Evolutionary conservation across 306 rosid species (phyloP), one percentile per base, ranked within the genome.

Genomic region (Mimosa pudica): DNA sequence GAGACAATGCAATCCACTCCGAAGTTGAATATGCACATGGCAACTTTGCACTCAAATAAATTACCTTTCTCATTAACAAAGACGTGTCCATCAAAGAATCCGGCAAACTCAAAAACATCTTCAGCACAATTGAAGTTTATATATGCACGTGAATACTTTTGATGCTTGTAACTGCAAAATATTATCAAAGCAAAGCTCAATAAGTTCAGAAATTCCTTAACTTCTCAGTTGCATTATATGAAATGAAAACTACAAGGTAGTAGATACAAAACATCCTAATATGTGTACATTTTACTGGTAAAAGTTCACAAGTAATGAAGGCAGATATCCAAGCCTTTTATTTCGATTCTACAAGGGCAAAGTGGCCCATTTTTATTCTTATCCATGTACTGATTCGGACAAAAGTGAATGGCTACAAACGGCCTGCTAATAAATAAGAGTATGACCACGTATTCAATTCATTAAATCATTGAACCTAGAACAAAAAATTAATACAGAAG

Each of bases 41-140:
- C 18, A 68, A 58, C 14, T 63, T 17, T 7, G 20, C 13, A 7
- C 69, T 13, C 41, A 70, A 70, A 70, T 24, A 11, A n/a, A 41
- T 63, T 72, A 95, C 99, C 99, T 87, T 89, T 91, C 86, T 95
- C 98, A 77, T 91, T 95, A 71, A 95, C 99, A 79, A 95, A 95
- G 77, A 93, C 86, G 42, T 93, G 99, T 17, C 99, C 97, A 45
- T 90, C 86, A 76, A 93, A 95, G 84, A 89, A 91, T 61, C 89
- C 88, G 0, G 98, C 97, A 77, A 95, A 95, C 82, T 95, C 93
- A 12, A 90, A 76, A 73, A 95, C 99, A 81, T 90, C 99, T 71
- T 83, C 89, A 4, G 98, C 83, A 73, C 72, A 63, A 24, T 86
- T 90, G 87, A 95, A 93, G 78, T 90, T 87, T 69, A 95, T 79